Evolutionary conservation across 2,329 filamentous ascomycete species (phyloP), one percentile per base, ranked within the genome.

Genomic region (Fusarium miscanthi): DNA sequence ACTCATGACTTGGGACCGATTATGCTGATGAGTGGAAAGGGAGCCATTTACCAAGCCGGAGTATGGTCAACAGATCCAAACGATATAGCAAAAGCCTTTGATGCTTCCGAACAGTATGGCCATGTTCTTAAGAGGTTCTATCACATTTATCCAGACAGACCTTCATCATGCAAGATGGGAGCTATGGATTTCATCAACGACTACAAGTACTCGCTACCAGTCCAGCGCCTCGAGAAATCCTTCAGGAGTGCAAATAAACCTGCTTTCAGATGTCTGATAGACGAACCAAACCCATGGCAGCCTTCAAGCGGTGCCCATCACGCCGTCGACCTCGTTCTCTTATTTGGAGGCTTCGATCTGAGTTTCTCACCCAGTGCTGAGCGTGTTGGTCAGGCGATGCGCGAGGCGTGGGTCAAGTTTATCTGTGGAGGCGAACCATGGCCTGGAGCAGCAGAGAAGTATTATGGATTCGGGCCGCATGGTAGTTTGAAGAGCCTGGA

Each of bases 231-330:
- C 0, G 35, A 52, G 33, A 63, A 17, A 54, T 77, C 8, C 27
- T 68, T 19, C 46, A 69, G 27, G 31, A 52, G 37, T 73, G 76
- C 14, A 80, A 78, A 35, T 51, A 61, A 13, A 76, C 79, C 11
- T 83, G 80, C 79, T 2, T 86, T 81, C 64, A 78, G 78, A 37
- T 86, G 84, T 41, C 69, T 84, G 1, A 69, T 86, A 3, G 85
- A 87, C 42, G 82, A 87, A 59, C 52, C 78, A 1, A 87, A 87
- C 40, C 85, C 85, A 9, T 86, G 82, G 83, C 85, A 86, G 54
- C 59, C 80, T 1, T 86, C 84, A 0, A 83, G 81, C 13, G 79
- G 85, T 0, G 78, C 84, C 5, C 85, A 87, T 42, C 85, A 87
- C 63, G 85, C 82, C 0, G 82, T 87, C 5, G 85, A 87, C 68